Evolutionary conservation across 176 grass and related monocot species (phyloP).

Genomic region (Oropetium thomaeum): DNA sequence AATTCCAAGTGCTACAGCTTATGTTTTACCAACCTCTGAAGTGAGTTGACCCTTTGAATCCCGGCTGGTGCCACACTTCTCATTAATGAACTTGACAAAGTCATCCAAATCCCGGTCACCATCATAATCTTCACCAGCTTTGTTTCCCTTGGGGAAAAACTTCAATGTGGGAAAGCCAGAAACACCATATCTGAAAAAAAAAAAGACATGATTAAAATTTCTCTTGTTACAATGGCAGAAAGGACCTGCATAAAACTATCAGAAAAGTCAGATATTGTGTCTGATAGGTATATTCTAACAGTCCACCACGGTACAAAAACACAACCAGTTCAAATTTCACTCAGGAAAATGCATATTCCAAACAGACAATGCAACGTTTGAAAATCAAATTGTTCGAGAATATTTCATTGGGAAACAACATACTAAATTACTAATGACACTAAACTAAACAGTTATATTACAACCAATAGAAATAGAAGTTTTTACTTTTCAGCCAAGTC

Average conservation of each 20-base stretch:
- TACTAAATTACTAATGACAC: neutral
- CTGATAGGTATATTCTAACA: constrained; percentile 2
- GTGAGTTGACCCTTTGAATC: constrained; percentile 86
- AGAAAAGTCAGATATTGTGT: neutral
- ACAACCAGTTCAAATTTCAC: neutral
- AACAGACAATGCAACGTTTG: neutral
- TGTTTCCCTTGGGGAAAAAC: constrained; percentile 92
- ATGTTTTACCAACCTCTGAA: constrained; percentile 56
- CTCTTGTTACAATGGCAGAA: neutral
- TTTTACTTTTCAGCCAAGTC: constrained; percentile 84
- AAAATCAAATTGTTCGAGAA: too few relatives aligned
- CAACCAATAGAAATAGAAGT: constrained; percentile 7
- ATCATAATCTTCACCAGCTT: constrained; percentile 96
- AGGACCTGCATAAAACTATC: neutral
- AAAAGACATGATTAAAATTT: constrained; percentile 22
- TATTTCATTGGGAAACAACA: neutral
- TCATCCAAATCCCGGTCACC: constrained; percentile 80
- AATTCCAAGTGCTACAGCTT: neutral
- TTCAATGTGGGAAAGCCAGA: constrained; percentile 92
- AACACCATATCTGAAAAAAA: constrained; percentile 79
- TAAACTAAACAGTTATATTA: neutral
- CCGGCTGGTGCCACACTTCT: constrained; percentile 79
- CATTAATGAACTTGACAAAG: constrained; percentile 94
- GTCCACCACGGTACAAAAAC: neutral
- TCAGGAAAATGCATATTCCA: neutral